Evolutionary conservation across 208 protist genomes (phyloP).

Genomic region (Naegleria lovaniensis): DNA sequence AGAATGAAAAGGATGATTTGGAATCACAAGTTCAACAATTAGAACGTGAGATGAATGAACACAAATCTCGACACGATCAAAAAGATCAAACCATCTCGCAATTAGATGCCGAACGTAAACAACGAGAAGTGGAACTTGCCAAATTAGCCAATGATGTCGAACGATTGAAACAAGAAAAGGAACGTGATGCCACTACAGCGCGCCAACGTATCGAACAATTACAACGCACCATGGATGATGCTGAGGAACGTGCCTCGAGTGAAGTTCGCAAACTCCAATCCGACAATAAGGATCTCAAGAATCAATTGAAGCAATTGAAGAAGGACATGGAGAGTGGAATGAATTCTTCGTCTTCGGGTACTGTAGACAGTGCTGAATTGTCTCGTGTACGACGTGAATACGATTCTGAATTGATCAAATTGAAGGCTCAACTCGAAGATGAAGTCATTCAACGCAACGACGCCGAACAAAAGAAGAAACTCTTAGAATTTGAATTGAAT

Average conservation of each 20-base stretch:
- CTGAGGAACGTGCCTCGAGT: neutral
- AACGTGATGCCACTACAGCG: neutral
- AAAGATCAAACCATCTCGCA: neutral
- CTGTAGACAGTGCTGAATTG: neutral
- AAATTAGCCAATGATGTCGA: neutral
- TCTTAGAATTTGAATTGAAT: neutral
- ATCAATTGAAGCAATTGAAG: neutral
- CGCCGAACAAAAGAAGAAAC: neutral
- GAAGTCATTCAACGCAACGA: neutral
- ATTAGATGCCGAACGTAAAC: neutral
- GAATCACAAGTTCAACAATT: neutral
- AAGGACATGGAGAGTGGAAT: neutral
- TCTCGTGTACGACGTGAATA: neutral
- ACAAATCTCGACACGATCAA: neutral
- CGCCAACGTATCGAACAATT: neutral
- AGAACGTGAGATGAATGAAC: neutral
- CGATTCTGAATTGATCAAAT: neutral
- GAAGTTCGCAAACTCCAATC: neutral
- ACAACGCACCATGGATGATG: neutral
- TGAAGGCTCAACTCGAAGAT: slow-evolving; percentile 11
- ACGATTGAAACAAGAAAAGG: neutral
- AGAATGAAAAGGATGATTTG: neutral
- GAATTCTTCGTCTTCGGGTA: neutral
- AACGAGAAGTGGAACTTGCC: neutral
- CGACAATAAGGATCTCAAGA: neutral